Conservation (phyloP, 108 stramenopile genomes). For the Bacterosira constricta region DNA sequence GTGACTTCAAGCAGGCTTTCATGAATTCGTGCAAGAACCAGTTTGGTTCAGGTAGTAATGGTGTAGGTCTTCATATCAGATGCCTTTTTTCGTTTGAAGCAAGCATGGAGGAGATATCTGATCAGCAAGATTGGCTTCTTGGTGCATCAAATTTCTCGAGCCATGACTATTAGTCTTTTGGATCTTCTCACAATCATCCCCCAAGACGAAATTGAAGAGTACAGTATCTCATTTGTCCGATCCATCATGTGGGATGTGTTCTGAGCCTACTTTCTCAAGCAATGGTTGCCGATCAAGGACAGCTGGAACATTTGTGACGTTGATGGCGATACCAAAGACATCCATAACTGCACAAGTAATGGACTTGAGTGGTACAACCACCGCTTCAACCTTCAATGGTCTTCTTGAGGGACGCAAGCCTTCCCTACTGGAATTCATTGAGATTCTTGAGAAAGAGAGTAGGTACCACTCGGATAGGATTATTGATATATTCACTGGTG, state of each 20-base stretch:
- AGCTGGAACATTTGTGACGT: neutral
- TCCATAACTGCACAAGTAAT: neutral
- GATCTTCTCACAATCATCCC: neutral
- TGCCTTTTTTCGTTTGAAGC: neutral
- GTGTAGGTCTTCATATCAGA: neutral
- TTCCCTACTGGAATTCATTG: neutral
- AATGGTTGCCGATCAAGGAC: neutral
- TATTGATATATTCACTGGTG: neutral
- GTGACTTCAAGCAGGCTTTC: constrained; percentile 3
- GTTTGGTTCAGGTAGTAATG: neutral
- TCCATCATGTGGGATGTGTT: neutral
- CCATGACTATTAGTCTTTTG: neutral
- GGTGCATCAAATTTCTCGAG: no score
- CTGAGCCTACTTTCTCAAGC: neutral
- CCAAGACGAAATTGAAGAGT: neutral
- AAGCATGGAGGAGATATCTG: neutral
- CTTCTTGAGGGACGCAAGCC: neutral
- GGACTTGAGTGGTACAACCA: neutral
- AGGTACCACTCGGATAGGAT: neutral
- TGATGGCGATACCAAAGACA: neutral
- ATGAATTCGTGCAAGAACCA: neutral
- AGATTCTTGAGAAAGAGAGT: neutral
- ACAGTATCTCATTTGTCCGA: neutral
- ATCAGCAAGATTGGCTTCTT: neutral
- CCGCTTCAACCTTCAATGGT: neutral